These are phyloP conservation scores for Craterostigma plantagineum DNA, from an alignment of 257 asterid genomes.

Conservation along the genomic window DNA sequence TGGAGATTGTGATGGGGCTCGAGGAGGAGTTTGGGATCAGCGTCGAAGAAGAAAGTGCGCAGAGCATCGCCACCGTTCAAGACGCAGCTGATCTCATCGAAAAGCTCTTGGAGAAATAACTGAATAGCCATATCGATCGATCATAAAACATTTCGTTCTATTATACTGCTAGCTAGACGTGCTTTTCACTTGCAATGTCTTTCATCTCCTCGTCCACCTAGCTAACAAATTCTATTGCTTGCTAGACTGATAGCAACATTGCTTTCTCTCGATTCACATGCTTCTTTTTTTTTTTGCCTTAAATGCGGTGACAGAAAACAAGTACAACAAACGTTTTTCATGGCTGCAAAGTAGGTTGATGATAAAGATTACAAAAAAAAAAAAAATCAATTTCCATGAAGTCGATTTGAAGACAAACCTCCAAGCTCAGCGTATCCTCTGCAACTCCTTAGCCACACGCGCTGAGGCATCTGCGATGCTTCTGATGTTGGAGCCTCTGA, in stretches of 20 bases:
- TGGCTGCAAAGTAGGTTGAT: too few relatives aligned
- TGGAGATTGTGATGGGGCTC: conserved; percentile 89
- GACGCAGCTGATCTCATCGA: conserved; percentile 87
- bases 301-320: conserved; percentile 1
- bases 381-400: too few relatives aligned
- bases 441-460: conserved; percentile 61
- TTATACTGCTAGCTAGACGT: neutral
- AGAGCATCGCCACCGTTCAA: conserved; percentile 64
- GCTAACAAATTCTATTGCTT: too few relatives aligned
- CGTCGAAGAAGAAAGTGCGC: conserved; percentile 89
- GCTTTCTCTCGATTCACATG: too few relatives aligned
- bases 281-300: too few relatives aligned
- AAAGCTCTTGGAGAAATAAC: conserved; percentile 35
- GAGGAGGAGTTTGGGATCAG: conserved; percentile 84
- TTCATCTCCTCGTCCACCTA: too few relatives aligned
- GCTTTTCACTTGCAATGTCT: neutral
- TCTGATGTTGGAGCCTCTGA: conserved; percentile 31
- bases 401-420: too few relatives aligned
- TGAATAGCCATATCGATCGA: conserved; percentile 8
- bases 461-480: conserved; percentile 38
- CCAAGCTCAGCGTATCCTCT: conserved; percentile 52
- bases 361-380: too few relatives aligned
- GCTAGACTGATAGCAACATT: too few relatives aligned
- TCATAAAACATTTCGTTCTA: neutral
- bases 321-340: neutral